Base-by-base conservation (phyloP, 345 rosid species). In the Brassica rapa region DNA sequence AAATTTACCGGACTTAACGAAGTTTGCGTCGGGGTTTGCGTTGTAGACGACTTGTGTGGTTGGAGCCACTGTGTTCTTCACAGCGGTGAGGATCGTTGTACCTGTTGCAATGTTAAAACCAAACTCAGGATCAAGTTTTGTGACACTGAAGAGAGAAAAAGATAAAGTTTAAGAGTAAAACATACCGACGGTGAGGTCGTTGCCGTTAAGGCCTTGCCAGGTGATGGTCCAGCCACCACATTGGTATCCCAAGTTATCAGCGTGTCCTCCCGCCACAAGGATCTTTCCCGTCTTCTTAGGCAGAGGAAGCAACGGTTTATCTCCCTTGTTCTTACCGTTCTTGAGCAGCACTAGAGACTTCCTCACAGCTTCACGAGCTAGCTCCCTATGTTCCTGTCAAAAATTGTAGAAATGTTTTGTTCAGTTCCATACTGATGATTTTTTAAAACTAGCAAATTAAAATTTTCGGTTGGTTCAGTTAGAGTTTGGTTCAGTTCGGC, bases 181-280 rank as follows among this genome's bases (percentile, higher is more conserved):
- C 76, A 37, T 84, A 88, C 92, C 93, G 21, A 35, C 16, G 14
- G 89, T 89, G 60, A 71, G 77, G 67, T 84, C 83, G 33, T 81
- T 89, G 79, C 89, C 91, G 1, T 74, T 35, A 16, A 82, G 84
- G 29, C 89, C 93, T 76, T 86, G 88, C 89, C 89, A 89, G 14
- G 82, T 68, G 6, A 87, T 87, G 27, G 93, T 87, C 93, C 93
- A 89, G 71, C 91, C 91, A 46, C 93, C 93, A 64, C 93, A 89
- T 77, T 89, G 90, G 39, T 83, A 75, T 21, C 87, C 93, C 75
- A 89, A 79, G 80, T 89, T 89, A 77, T 87, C 84, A 1, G 93
- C 93, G 57, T 87, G 89, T 41, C 70, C 56, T 65, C 93, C 93
- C 0, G 89, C 85, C 7, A 89, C 88, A 37, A 89, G 84, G 68